A percentile compares a stretch with the other conserved stretches of the same genome.
Evolutionary conservation across 768 basidiomycete genomes (phyloP).

Genomic region (Boletellus ananas): DNA sequence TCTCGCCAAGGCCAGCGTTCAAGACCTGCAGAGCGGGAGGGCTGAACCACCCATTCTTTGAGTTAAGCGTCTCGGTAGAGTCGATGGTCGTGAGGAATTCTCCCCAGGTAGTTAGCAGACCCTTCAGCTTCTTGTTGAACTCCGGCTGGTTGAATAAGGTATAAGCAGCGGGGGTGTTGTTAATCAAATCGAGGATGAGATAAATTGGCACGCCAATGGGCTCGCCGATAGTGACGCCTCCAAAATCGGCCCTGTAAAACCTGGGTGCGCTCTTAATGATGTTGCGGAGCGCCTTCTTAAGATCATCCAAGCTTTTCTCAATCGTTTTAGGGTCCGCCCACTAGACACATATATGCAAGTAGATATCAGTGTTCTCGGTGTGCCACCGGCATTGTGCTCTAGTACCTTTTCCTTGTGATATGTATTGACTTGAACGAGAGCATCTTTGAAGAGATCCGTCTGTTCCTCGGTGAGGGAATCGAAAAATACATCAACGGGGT

Average conservation of each 20-base stretch:
- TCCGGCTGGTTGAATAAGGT: neutral
- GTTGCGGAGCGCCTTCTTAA: too few relatives aligned
- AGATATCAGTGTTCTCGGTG: too few relatives aligned
- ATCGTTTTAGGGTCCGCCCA: too few relatives aligned
- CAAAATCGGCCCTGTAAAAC: slow-evolving; percentile 1
- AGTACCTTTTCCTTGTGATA: too few relatives aligned
- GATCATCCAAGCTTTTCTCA: too few relatives aligned
- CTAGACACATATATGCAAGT: too few relatives aligned
- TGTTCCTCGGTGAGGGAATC: too few relatives aligned
- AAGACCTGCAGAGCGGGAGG: neutral
- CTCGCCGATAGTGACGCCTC: neutral
- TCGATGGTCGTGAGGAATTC: neutral
- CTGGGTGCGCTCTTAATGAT: neutral
- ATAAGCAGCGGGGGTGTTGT: neutral
- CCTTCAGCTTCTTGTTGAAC: neutral
- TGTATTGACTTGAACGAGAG: too few relatives aligned
- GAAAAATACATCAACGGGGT: too few relatives aligned
- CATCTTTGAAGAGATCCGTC: too few relatives aligned
- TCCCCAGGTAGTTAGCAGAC: neutral
- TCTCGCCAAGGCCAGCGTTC: neutral
- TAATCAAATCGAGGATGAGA: neutral
- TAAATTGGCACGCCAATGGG: neutral
- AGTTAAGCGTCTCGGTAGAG: neutral
- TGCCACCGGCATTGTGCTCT: too few relatives aligned
- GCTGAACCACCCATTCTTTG: too few relatives aligned